Evolutionary conservation across 768 basidiomycete species (phyloP).

Genomic region (Psilocybe sp.): DNA sequence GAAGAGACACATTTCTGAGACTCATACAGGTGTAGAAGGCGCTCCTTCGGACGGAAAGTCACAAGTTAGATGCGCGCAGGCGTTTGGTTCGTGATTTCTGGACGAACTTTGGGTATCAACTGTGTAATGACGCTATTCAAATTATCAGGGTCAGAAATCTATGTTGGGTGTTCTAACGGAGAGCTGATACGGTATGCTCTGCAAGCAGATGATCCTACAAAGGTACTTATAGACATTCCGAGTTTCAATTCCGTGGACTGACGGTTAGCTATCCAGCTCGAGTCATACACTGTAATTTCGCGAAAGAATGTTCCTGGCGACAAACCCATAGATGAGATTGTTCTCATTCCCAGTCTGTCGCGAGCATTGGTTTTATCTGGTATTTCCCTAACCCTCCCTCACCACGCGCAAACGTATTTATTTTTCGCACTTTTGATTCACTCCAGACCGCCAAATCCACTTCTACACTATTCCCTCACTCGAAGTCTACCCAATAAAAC

Average conservation of each 20-base stretch:
- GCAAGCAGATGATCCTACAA: constrained; percentile 51
- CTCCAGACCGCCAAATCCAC: constrained; percentile 61
- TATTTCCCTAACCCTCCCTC: constrained; percentile 27
- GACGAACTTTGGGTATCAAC: neutral
- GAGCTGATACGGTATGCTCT: constrained; percentile 78
- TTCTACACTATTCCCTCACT: constrained; percentile 82
- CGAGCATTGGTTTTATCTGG: constrained; percentile 77
- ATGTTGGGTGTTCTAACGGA: constrained; percentile 84
- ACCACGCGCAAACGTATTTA: neutral
- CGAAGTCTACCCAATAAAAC: constrained; percentile 72
- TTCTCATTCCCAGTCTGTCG: constrained; percentile 72
- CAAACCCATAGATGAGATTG: constrained; percentile 78
- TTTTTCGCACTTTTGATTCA: constrained; percentile 5
- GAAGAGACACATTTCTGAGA: neutral
- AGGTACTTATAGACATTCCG: constrained; percentile 30
- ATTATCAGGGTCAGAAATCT: constrained; percentile 77
- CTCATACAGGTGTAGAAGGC: constrained; percentile 9
- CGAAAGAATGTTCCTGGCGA: constrained; percentile 66
- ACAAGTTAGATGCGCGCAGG: constrained; percentile 51
- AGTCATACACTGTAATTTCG: constrained; percentile 65
- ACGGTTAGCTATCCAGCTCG: constrained; percentile 32
- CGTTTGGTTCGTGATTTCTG: constrained; percentile 42
- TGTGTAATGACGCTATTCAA: neutral
- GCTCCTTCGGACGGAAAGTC: constrained; percentile 11
- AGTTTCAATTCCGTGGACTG: neutral